Conservation (phyloP, 2,329 filamentous ascomycete genomes). For the Hirsutella minnesotensis region DNA sequence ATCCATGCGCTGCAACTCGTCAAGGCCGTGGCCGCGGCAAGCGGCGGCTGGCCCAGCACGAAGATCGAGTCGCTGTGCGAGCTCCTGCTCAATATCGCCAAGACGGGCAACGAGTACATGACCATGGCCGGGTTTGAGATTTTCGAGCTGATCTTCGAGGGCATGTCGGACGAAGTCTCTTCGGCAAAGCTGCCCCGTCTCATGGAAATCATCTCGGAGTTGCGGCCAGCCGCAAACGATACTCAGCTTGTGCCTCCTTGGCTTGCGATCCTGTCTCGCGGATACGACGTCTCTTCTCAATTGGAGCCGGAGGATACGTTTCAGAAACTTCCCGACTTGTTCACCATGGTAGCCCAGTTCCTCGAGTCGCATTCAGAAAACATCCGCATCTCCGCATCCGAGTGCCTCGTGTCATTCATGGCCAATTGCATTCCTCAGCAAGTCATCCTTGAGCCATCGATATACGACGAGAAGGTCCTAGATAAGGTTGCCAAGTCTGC, state of each 20-base stretch:
- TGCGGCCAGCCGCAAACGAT: constrained; percentile 86
- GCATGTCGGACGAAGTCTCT: constrained; percentile 77
- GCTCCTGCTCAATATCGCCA: constrained; percentile 75
- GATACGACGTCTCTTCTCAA: constrained; percentile 87
- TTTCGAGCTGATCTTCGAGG: constrained; percentile 91
- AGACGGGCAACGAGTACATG: constrained; percentile 86
- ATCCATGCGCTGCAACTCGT: constrained; percentile 89
- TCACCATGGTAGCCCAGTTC: constrained; percentile 68
- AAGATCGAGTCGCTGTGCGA: constrained; percentile 92
- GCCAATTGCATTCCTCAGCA: constrained; percentile 77
- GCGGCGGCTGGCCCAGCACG: constrained; percentile 89
- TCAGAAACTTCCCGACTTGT: constrained; percentile 75
- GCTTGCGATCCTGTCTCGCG: constrained; percentile 90
- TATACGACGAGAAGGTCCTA: constrained; percentile 83
- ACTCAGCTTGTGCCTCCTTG: constrained; percentile 89
- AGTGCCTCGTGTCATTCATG: constrained; percentile 88
- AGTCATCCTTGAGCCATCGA: constrained; percentile 76
- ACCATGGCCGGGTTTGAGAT: constrained; percentile 95
- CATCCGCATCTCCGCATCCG: constrained; percentile 86
- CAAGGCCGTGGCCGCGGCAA: constrained; percentile 76
- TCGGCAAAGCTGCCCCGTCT: constrained; percentile 82
- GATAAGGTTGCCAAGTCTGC: constrained; percentile 68
- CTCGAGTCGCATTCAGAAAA: constrained; percentile 82
- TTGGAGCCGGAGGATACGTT: constrained; percentile 86
- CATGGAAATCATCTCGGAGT: constrained; percentile 80